Evolutionary conservation across 805 yeast species (phyloP), one percentile per base, ranked within the genome.

Genomic region (Yueomyces sinensis): DNA sequence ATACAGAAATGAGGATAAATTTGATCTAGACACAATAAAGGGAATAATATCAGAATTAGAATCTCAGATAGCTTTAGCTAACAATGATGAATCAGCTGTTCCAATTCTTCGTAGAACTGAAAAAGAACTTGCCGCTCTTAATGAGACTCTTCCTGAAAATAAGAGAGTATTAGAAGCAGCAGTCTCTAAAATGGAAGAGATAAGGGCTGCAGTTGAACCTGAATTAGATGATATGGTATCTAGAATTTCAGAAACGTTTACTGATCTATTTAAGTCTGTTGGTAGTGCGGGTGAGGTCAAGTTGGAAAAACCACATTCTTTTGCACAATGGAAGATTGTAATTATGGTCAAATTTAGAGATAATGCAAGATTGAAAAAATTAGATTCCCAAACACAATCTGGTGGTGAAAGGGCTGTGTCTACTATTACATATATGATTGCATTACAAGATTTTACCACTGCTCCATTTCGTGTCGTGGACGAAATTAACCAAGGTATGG

Each of bases 401-500:
- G 99, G 99, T 37, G 99, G 99, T 33, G 99, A 91, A 56, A 72
- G 95, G 49, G 94, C 97, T 1, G 95, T 91, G 0, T 78, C 96
- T 0, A 91, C 97, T 0, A 89, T 89, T 2, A 71, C 87, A 34
- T 91, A 81, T 52, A 70, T 91, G 50, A 82, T 91, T 66, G 77
- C 97, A 1, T 63, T 91, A 41, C 99, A 91, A 59, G 89, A 86
- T 9, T 66, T 81, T 37, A 77, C 96, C 0, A 69, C 70, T 20
- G 83, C 95, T 0, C 97, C 98, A 9, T 84, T 91, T 50, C 66
- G 97, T 50, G 87, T 89, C 3, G 95, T 91, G 6, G 99, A 91
- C 59, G 99, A 91, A 63, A 93, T 91, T 41, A 91, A 91, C 54
- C 99, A 91, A 61, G 99, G 98, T 44, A 87, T 91, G 97, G 99